Evolutionary conservation across 2,329 filamentous ascomycete species (phyloP), one percentile per base, ranked within the genome.

Genomic region (Monascus ruber): DNA sequence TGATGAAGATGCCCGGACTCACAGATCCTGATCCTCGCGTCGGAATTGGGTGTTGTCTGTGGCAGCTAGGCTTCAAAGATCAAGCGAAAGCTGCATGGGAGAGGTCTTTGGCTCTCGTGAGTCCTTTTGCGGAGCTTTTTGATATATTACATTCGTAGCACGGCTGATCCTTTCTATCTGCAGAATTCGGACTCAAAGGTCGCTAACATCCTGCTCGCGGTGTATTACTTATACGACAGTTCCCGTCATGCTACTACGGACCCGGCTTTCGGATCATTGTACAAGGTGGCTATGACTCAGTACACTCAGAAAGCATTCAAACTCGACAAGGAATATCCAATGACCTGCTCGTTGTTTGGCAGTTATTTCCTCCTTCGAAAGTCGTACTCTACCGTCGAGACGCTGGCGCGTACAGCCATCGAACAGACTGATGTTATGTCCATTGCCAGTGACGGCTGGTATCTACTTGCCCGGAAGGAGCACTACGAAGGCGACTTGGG

Each of bases 371-470:
- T 95, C 26, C 80, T 86, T 2, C 77, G 84, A 53, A 93, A 87
- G 58, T 77, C 79, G 6, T 82, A 86, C 62, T 66, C 77, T 24
- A 87, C 86, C 43, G 87, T 91, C 6, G 87, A 96, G 49, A 79
- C 80, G 17, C 72, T 98, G 11, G 85, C 89, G 5, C 83, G 88
- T 58, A 91, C 91, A 60, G 88, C 91, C 5, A 95, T 98, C 46
- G 86, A 95, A 55, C 82, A 85, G 53, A 96, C 91, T 2, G 91
- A 98, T 56, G 85, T 96, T 50, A 94, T 94, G 59, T 85, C 88
- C 3, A 86, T 96, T 59, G 89, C 89, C 24, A 94, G 89, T 64
- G 93, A 98, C 58, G 93, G 91, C 29, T 96, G 89, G 88, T 98
- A 95, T 63, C 67, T 96, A 6, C 76, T 96, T 32, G 91, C 87